Conservation (phyloP, 805 yeast genomes). For the Gaillardinia entomophila region DNA sequence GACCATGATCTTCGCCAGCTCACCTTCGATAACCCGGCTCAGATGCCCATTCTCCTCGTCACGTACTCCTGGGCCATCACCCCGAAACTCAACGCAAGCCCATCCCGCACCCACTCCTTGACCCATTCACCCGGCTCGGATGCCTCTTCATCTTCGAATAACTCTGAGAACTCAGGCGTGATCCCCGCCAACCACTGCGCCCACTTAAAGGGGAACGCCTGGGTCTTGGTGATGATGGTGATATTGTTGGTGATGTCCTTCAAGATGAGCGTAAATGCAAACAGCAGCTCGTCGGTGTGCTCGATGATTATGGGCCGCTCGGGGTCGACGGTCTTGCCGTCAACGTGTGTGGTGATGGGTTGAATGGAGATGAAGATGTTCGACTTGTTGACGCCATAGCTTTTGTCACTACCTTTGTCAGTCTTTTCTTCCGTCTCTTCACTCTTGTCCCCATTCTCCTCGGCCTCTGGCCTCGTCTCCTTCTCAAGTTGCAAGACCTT, state of each 20-base stretch:
- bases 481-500: constrained; percentile 18
- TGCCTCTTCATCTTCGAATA: constrained; percentile 10
- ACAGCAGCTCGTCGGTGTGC: constrained; percentile 46
- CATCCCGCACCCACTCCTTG: constrained; percentile 43
- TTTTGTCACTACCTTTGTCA: constrained; percentile 8
- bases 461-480: constrained; percentile 2
- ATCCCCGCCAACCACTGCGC: constrained; percentile 67
- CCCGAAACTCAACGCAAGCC: constrained; percentile 75
- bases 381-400: constrained; percentile 36
- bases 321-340: constrained; percentile 11
- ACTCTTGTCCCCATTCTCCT: constrained; percentile 11
- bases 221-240: constrained; percentile 71
- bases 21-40: constrained; percentile 1
- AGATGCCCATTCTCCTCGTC: constrained; percentile 79
- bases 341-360: constrained; percentile 43
- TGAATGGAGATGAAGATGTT: constrained; percentile 68
- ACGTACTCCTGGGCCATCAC: constrained; percentile 88
- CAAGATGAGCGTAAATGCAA: constrained; percentile 70
- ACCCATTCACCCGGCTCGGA: constrained; percentile 42
- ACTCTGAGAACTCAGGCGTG: constrained; percentile 7
- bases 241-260: constrained; percentile 77
- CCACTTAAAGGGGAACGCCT: constrained; percentile 89
- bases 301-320: constrained; percentile 35
- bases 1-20: background rate
- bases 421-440: constrained; percentile 16